Base-by-base conservation (phyloP, 805 yeast genomes). In the Saturnispora mendoncae region DNA sequence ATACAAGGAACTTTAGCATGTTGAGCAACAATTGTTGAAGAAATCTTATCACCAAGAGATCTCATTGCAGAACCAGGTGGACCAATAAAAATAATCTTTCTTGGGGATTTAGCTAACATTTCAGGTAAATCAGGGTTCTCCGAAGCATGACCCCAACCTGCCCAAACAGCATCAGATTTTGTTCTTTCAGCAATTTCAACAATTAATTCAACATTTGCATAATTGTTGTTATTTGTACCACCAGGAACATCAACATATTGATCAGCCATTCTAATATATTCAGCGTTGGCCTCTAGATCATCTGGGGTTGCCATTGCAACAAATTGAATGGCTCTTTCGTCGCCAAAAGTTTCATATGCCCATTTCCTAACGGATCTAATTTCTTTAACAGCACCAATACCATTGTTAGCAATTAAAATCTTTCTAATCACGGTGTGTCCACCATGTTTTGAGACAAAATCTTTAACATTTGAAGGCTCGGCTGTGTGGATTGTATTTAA, bases 121-220 rank as follows among this genome's bases (percentile, higher is more conserved):
- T 92, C 98, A 23, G 99, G 99, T 51, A 92, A 75, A 36, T 69
- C 62, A 21, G 99, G 99, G 67, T 94, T 90, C 69, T 92, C 99
- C n/a, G 96, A 85, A 23, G 99, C 99, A 61, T 94, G 98, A 56
- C 99, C 99, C 99, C 99, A 92, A 56, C 99, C 99, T 27, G 99
- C 99, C 99, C 99, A 92, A 44, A 92, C 99, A 20, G 98, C 99
- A 61, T 92, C 95, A 43, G 84, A 97, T 51, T 85, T 77, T 33
- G 94, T 82, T 68, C 97, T 82, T 68, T 92, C 98, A 28, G 99
- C 99, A 37, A 92, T 70, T 56, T 92, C 99, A 36, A 92, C 97
- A 62, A 92, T 92, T 47, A 92, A 71, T 52, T 92, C 98, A 47
- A 92, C 99, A 58, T 92, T 92, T 54, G 99, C 99, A 61, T 88